Base-by-base conservation (phyloP, 306 rosid genomes). In the Quercus dentata region DNA sequence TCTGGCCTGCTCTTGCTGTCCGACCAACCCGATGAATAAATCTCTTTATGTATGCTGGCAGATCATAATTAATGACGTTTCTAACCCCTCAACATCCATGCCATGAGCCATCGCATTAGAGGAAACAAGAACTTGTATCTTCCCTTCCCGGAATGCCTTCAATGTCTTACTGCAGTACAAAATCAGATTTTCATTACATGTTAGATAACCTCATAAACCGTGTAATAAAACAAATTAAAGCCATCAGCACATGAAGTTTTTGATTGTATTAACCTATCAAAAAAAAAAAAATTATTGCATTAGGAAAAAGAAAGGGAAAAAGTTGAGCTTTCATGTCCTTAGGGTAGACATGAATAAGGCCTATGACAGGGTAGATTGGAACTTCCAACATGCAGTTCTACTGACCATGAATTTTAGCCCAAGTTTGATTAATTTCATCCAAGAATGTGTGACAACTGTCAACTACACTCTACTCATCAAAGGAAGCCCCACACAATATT, bases 61-160 rank as follows among this genome's bases (percentile, higher is more conserved):
- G 81, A 75, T 92, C 96, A 74, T 92, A 95, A 83, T 92, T 95
- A 79, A 95, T 84, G 65, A 95, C 98, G 79, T 86, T 89, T 87
- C 82, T 84, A 82, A 95, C 92, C 74, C 96, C 98, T 87, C 94
- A 72, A 95, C 96, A 84, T 95, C 98, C 96, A 95, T 95, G 73
- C 98, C 99, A 84, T 97, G 92, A 75, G 99, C 91, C 98, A 95
- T 89, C 54, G 99, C 98, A 91, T 92, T 98, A 62, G 98, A 92
- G 25, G 94, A 91, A 83, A 95, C 89, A 65, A 95, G 98, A 78
- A 95, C 97, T 86, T 90, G 98, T 68, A 95, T 82, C 79, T 84
- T 79, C 75, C 99, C 99, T 78, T 83, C 82, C 77, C 97, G 94
- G 71, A 95, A 95, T 77, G 88, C 88, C 67, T 82, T 84, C 85